phyloP scores from a whole-genome alignment of 257 asterid genomes.

The Ballota nigra region DNA sequence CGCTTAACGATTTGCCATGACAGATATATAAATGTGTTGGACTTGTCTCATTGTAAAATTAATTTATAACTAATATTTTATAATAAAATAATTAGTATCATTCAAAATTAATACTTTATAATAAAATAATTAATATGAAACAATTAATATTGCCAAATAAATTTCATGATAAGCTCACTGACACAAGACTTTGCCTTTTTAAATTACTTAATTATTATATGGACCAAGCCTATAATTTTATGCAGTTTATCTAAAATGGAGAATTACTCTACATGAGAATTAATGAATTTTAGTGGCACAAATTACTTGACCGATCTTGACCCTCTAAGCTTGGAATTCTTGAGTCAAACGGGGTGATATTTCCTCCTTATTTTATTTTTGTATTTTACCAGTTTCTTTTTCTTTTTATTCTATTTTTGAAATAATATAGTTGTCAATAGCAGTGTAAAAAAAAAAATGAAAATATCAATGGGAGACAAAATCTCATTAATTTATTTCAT shows the following conservation, averaged over 20 bases:
- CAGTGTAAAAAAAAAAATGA: not conserved
- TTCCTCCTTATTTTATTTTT: not conserved
- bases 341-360: not conserved
- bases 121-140: too few species aligned
- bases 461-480: too few species aligned
- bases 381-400: not conserved
- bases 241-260: not conserved
- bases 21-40: not conserved
- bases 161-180: too few species aligned
- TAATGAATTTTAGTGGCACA: not conserved
- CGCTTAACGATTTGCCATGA: not conserved
- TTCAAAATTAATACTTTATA: too few species aligned
- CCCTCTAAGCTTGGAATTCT: slow-evolving; percentile 14
- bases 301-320: slow-evolving; percentile 22
- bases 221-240: not conserved
- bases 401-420: too few species aligned
- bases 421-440: not conserved
- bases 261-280: not conserved
- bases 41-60: too few species aligned
- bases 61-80: too few species aligned
- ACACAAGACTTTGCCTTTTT: too few species aligned
- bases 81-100: too few species aligned
- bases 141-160: too few species aligned
- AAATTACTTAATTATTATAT: not conserved
- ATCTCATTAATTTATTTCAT: not conserved